Evolutionary conservation across 495 filamentous ascomycete genomes (phyloP), one percentile per base, ranked within the genome.

Genomic region (Rhizodiscina lignyota): DNA sequence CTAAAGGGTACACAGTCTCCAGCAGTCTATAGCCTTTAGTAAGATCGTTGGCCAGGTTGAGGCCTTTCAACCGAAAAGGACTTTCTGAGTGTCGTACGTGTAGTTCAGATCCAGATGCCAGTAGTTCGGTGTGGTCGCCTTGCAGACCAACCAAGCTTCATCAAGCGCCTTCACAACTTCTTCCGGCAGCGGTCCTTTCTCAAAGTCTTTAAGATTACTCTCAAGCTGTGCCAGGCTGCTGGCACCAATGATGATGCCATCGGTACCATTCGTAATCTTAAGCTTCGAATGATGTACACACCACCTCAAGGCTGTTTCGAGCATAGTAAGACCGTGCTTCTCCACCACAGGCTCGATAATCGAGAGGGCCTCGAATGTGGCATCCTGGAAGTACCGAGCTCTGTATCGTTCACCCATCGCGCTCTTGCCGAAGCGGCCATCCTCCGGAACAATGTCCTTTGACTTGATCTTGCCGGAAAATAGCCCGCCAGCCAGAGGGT

Each of bases 231-330:
- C 60, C 35, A 79, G 56, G 45, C 68, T 84, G 40, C 71, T 79
- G 3, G 87, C 69, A 4, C 85, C 85, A 31, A 93, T 68, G 34
- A 93, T 66, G 18, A 92, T 60, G 0, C 83, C 85, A 49, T 92
- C 83, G 37, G 72, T 73, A 8, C 79, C 81, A 32, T 68, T 68
- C 38, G 62, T 68, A 41, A 89, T 66, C 26, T 76, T 79, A 28
- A 94, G 60, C 13, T 59, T 61, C 0, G 76, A 83, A 46, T 94
- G 85, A 42, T 92, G 73, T 27, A 64, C 71, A 17, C 71, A 54
- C 85, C 85, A 92, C 32, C 85, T 62, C 36, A 93, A 55, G 11
- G 84, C 84, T 2, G 65, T 74, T 58, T 94, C 84, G 12, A 84
- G 58, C 56, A 92, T 51, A 0, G 77, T 83, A 33, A 94, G 52